Conservation (phyloP, 1,284 basidiomycete genomes). For the Apiotrichum laibachii region DNA sequence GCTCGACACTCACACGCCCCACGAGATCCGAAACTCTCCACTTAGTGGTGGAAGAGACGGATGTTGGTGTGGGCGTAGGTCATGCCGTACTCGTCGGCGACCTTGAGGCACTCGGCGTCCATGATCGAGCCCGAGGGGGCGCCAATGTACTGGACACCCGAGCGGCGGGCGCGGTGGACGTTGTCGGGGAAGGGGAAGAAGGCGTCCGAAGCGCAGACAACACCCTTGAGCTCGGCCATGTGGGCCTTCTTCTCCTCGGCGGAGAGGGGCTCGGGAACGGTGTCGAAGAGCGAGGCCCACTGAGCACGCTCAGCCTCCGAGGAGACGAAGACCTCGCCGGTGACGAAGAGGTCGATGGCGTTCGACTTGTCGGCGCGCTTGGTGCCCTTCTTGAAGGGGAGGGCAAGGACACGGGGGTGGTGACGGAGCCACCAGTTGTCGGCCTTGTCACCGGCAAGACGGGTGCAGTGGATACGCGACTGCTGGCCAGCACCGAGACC, state of each 20-base stretch:
- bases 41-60: conserved; percentile 33
- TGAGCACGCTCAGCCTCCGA: conserved; percentile 83
- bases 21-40: neutral
- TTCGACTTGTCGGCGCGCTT: conserved; percentile 96
- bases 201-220: conserved; percentile 91
- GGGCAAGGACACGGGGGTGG: conserved; percentile 71
- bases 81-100: conserved; percentile 83
- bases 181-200: conserved; percentile 99
- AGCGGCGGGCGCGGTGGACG: conserved; percentile 86
- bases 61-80: conserved; percentile 83
- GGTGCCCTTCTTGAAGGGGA: conserved; percentile 89
- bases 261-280: conserved; percentile 65
- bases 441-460: conserved; percentile 95
- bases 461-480: conserved; percentile 98
- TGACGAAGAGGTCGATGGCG: conserved; percentile 95
- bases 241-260: conserved; percentile 72
- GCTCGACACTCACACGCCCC: no score
- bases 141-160: conserved; percentile 87
- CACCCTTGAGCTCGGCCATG: conserved; percentile 70
- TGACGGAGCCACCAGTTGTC: conserved; percentile 99
- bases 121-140: conserved; percentile 96
- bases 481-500: conserved; percentile 98
- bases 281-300: conserved; percentile 88
- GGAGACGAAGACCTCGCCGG: conserved; percentile 70
- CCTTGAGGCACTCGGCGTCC: conserved; percentile 92